Percentiles rank a stretch among this genome's conserved stretches.
Conservation (phyloP, 129 eudicot species). For the Centella asiatica region DNA sequence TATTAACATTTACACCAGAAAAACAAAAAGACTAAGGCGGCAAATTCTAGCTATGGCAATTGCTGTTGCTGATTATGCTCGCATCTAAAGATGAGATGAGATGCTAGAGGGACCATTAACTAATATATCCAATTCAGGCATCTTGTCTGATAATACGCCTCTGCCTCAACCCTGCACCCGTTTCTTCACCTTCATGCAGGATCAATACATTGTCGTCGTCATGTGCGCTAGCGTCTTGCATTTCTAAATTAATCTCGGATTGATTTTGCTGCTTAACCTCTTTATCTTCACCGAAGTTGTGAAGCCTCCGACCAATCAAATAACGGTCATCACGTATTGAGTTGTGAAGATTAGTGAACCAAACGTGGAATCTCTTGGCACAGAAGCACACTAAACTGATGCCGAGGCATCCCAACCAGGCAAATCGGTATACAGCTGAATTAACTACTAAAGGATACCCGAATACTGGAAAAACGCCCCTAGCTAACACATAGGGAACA, state of each 20-base stretch:
- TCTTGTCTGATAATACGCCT: slow-evolving; percentile 39
- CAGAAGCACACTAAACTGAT: slow-evolving; percentile 61
- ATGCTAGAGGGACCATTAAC: no score
- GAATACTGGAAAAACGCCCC: slow-evolving; percentile 75
- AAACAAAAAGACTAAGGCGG: no score
- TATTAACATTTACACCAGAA: no score
- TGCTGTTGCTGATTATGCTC: no score
- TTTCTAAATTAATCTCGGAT: slow-evolving; percentile 10
- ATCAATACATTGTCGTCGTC: slow-evolving; percentile 5
- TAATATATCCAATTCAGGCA: slow-evolving; percentile 15
- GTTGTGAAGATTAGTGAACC: slow-evolving; percentile 93
- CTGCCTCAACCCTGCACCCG: slow-evolving; percentile 47
- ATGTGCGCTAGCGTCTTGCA: slow-evolving; percentile 2
- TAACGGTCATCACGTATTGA: slow-evolving; percentile 90
- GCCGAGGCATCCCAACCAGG: slow-evolving; percentile 86
- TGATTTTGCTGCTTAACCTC: slow-evolving; percentile 13
- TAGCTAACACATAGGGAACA: slow-evolving; percentile 81
- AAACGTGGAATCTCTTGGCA: slow-evolving; percentile 74
- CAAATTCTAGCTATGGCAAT: no score
- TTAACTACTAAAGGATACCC: slow-evolving; percentile 82
- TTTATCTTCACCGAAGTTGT: slow-evolving; percentile 60
- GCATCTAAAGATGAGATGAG: no score
- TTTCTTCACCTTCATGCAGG: slow-evolving; percentile 17
- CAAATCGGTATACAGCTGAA: slow-evolving; percentile 89
- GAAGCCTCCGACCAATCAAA: slow-evolving; percentile 80